Percentiles rank a stretch among this genome's conserved stretches.
phyloP scores from a whole-genome alignment of 1,139 yeast genomes.

The Pichia sorboxylosa region DNA sequence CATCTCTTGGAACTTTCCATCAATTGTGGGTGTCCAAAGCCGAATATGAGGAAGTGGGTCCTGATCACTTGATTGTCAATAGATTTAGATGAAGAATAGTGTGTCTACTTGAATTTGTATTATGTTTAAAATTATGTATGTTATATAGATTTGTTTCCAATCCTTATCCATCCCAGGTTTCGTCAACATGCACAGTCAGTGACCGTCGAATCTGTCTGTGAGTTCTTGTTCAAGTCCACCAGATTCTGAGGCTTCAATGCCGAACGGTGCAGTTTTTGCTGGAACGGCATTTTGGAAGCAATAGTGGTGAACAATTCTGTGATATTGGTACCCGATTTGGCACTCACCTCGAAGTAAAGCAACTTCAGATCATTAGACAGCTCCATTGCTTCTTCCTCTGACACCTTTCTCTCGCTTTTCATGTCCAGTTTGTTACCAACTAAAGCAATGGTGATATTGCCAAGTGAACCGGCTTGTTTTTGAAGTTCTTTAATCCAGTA shows the following conservation, averaged over 20 bases:
- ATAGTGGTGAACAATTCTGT: slow-evolving; percentile 70
- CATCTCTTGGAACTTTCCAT: slow-evolving; percentile 91
- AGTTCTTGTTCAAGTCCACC: no score
- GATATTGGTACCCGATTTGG: slow-evolving; percentile 80
- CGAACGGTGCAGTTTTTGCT: slow-evolving; percentile 20
- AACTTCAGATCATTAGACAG: slow-evolving; percentile 68
- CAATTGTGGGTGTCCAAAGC: slow-evolving; percentile 91
- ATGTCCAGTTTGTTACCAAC: slow-evolving; percentile 80
- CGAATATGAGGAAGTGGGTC: slow-evolving; percentile 88
- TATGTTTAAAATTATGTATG: no score
- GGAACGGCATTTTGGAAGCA: slow-evolving; percentile 56
- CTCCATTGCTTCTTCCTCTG: slow-evolving; percentile 39
- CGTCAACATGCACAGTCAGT: no score
- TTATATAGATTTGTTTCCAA: no score
- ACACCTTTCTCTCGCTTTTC: slow-evolving; percentile 41
- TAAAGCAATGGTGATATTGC: slow-evolving; percentile 63
- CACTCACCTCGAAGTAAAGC: slow-evolving; percentile 84
- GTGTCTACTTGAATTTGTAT: no score
- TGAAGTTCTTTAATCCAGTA: slow-evolving; percentile 94
- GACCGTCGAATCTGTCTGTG: no score
- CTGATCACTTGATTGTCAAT: slow-evolving; percentile 62
- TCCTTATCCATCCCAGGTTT: no score
- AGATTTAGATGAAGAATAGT: slow-evolving; percentile 54
- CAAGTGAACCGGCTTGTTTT: slow-evolving; percentile 76
- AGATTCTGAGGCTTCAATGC: no score